A percentile compares a stretch with the other conserved stretches of the same genome.
Evolutionary conservation across 2,329 filamentous ascomycete species (phyloP).

Genomic region (Fusarium subtropicale): DNA sequence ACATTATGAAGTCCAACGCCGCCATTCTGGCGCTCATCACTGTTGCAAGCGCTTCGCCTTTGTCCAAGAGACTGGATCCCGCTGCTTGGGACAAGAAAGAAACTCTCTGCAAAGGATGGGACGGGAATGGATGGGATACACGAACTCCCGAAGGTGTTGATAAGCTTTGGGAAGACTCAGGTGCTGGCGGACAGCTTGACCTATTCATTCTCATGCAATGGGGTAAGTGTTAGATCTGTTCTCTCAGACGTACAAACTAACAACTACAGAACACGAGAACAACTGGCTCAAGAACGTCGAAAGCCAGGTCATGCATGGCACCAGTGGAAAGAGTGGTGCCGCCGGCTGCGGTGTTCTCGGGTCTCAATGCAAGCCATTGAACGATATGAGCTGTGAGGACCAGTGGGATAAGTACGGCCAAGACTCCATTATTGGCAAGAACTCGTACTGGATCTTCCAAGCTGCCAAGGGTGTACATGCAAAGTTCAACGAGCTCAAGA

Average conservation of each 20-base stretch:
- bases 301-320: constrained; percentile 1
- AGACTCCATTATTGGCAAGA: constrained; percentile 4
- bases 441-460: constrained; percentile 28
- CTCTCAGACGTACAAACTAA: not conserved
- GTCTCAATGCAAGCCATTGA: constrained; percentile 1
- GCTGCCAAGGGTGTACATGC: constrained; percentile 14
- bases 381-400: constrained; percentile 7
- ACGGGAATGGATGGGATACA: constrained; percentile 7
- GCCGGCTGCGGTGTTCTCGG: constrained; percentile 7
- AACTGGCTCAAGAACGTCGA: constrained; percentile 29
- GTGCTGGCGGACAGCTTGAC: constrained; percentile 14
- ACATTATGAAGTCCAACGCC: constrained; percentile 11
- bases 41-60: not conserved
- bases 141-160: constrained; percentile 23
- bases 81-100: constrained; percentile 7
- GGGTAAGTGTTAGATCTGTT: not conserved
- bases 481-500: constrained; percentile 12
- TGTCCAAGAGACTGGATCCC: not conserved
- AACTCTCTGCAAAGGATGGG: constrained; percentile 20
- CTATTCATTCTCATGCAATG: constrained; percentile 14
- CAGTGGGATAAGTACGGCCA: constrained; percentile 17
- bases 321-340: constrained; percentile 12
- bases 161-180: constrained; percentile 1
- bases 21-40: constrained; percentile 3
- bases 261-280: constrained; percentile 15